Conservation (phyloP, 2,329 filamentous ascomycete genomes). For the Penicillium sp. region DNA sequence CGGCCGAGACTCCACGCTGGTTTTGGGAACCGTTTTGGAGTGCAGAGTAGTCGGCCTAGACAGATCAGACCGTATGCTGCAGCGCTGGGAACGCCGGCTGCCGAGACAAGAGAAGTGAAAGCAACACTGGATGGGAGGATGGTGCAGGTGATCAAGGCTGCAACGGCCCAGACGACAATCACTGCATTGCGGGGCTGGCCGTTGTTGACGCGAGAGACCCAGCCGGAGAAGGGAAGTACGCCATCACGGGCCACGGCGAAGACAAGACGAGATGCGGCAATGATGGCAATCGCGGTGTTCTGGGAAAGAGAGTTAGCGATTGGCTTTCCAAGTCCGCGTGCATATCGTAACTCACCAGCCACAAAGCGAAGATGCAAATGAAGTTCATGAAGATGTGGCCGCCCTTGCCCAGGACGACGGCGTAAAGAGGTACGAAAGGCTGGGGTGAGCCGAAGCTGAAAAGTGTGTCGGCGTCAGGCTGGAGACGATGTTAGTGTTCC, state of each 20-base stretch:
- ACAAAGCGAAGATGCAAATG: constrained; percentile 39
- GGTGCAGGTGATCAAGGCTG: constrained; percentile 55
- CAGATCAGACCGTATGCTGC: constrained; percentile 53
- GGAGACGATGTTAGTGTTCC: constrained; percentile 9
- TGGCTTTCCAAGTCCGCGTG: neutral
- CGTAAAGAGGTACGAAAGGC: constrained; percentile 58
- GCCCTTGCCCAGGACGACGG: constrained; percentile 52
- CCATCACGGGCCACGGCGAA: constrained; percentile 61
- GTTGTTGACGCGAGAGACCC: constrained; percentile 54
- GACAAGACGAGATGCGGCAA: constrained; percentile 59
- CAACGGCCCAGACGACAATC: constrained; percentile 55
- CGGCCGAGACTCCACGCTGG: constrained; percentile 46
- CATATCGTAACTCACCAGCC: constrained; percentile 17
- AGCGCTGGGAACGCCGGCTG: constrained; percentile 51
- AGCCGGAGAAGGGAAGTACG: constrained; percentile 56
- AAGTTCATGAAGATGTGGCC: constrained; percentile 61
- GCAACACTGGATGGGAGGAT: constrained; percentile 55
- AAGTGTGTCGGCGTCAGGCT: constrained; percentile 52
- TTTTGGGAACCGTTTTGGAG: constrained; percentile 38
- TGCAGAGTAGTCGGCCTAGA: constrained; percentile 48
- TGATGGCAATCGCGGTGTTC: constrained; percentile 59
- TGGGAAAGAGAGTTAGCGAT: constrained; percentile 9
- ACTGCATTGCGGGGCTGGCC: constrained; percentile 60
- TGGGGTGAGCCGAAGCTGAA: constrained; percentile 55
- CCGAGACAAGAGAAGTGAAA: constrained; percentile 54